Evolutionary conservation across 345 rosid genomes (phyloP), one percentile per base, ranked within the genome.

Genomic region (Microcos paniculata): DNA sequence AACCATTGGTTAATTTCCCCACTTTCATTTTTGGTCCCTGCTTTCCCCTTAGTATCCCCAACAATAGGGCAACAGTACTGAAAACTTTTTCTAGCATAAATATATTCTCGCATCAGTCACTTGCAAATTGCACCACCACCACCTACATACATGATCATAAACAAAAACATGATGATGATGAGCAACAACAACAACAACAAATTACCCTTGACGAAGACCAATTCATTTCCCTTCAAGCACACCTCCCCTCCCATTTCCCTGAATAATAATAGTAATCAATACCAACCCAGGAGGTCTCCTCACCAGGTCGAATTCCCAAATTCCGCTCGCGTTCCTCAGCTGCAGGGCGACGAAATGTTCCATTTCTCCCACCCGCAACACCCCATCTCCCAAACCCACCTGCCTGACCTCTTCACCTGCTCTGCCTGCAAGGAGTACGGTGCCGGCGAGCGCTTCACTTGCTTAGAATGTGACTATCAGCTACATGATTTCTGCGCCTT

Each of bases 401-500:
- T 86, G 65, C 85, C 87, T 0, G 95, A 94, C 58, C 84, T 82
- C 12, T 94, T 88, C 79, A 90, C 83, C 7, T 93, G 98, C 75
- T 76, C 87, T 1, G 92, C 92, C 24, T 93, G 97, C 85, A 93
- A 85, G 67, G 99, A 95, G 70, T 81, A 87, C 18, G 99, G 98
- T 24, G 83, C 98, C 6, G 97, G 98, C 28, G 86, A 77, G 70
- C 81, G 93, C 68, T 93, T 83, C 79, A 74, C 84, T 16, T 95
- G 98, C 81, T 84, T 69, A 48, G 85, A 73, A n/a, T 95, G 99
- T n/a, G 84, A 93, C 66, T 95, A 85, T 74, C 93, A 90, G 85
- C 82, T 95, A 4, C 99, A 95, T 77, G 96, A 88, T 46, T 93
- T 92, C 78, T 95, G 99, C 71, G 96, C 93, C 62, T 69, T 84